Conservation (phyloP, 371 early-diverging fungal species). For the Cladochytrium tenue region DNA sequence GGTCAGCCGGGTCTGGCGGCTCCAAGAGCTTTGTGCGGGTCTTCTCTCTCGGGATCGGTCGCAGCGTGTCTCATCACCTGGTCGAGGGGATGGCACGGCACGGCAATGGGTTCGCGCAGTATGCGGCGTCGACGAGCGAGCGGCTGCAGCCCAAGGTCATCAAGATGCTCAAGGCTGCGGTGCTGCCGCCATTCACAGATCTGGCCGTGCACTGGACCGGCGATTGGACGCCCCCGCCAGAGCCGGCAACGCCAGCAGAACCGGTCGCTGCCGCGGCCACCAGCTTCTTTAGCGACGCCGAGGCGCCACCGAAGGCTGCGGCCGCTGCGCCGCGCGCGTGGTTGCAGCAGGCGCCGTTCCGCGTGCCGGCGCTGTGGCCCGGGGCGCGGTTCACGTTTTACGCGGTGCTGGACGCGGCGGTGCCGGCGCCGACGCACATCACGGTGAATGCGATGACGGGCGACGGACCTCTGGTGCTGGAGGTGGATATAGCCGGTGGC, state of each 20-base stretch:
- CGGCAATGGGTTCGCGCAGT: slow-evolving; percentile 49
- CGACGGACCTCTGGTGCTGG: slow-evolving; percentile 36
- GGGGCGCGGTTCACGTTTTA: slow-evolving; percentile 39
- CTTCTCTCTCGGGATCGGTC: slow-evolving; percentile 53
- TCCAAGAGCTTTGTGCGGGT: slow-evolving; percentile 26
- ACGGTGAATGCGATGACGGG: slow-evolving; percentile 49
- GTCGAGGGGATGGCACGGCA: slow-evolving; percentile 49
- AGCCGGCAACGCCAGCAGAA: background rate
- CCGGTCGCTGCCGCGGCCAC: slow-evolving; percentile 13
- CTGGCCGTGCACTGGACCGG: slow-evolving; percentile 40
- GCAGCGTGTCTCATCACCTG: slow-evolving; percentile 45
- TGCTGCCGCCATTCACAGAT: slow-evolving; percentile 44
- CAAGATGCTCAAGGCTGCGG: slow-evolving; percentile 48
- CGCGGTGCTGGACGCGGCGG: slow-evolving; percentile 31
- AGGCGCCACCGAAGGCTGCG: slow-evolving; percentile 1
- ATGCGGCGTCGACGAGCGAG: slow-evolving; percentile 40
- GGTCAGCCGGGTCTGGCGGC: background rate
- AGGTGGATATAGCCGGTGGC: background rate
- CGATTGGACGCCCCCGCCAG: background rate
- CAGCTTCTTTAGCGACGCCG: slow-evolving; percentile 13
- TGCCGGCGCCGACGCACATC: slow-evolving; percentile 7
- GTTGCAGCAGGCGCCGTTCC: slow-evolving; percentile 37
- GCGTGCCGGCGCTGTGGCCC: slow-evolving; percentile 42
- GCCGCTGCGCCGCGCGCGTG: slow-evolving; percentile 1
- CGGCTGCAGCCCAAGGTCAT: slow-evolving; percentile 50